Percentiles rank a stretch among this genome's conserved stretches.
Evolutionary conservation across 345 rosid genomes (phyloP).

Genomic region (Brassica rapa): DNA sequence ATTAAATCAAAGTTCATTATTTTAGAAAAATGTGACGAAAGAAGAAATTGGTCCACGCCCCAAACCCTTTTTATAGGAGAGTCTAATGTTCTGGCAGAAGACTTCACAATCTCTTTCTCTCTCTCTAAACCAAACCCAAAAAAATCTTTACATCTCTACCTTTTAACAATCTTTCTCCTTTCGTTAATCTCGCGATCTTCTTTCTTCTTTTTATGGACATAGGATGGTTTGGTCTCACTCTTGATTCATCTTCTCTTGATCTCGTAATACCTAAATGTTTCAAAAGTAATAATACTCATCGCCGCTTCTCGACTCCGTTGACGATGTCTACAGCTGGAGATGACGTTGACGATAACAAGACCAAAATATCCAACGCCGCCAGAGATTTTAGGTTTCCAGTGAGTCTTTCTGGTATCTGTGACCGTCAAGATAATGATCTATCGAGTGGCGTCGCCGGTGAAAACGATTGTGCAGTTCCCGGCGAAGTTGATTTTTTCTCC

Average conservation of each 20-base stretch:
- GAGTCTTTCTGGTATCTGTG: slow-evolving; percentile 41
- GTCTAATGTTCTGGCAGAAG: slow-evolving; percentile 60
- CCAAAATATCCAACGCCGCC: slow-evolving; percentile 14
- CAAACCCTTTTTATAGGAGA: slow-evolving; percentile 83
- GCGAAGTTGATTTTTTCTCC: slow-evolving; percentile 85
- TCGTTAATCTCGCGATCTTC: slow-evolving; percentile 28
- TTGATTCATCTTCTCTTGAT: slow-evolving; percentile 62
- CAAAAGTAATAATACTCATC: background rate
- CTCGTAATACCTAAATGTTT: slow-evolving; percentile 32
- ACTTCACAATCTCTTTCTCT: slow-evolving; percentile 64
- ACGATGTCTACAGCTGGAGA: slow-evolving; percentile 24
- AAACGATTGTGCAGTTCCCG: slow-evolving; percentile 42
- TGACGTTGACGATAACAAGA: slow-evolving; percentile 16
- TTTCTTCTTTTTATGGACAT: slow-evolving; percentile 66
- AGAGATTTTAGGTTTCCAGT: slow-evolving; percentile 52
- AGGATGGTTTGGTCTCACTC: slow-evolving; percentile 82
- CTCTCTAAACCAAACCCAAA: slow-evolving; percentile 36
- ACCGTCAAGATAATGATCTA: slow-evolving; percentile 37
- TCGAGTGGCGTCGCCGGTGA: slow-evolving; percentile 27
- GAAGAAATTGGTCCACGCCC: slow-evolving; percentile 48
- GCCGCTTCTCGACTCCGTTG: slow-evolving; percentile 26
- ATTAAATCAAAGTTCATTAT: slow-evolving; percentile 10
- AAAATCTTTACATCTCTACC: background rate
- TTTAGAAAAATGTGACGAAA: background rate
- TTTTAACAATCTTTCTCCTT: slow-evolving; percentile 3